Evolutionary conservation across 768 basidiomycete genomes (phyloP), one percentile per base, ranked within the genome.

Genomic region (Tephrocybe sp.): DNA sequence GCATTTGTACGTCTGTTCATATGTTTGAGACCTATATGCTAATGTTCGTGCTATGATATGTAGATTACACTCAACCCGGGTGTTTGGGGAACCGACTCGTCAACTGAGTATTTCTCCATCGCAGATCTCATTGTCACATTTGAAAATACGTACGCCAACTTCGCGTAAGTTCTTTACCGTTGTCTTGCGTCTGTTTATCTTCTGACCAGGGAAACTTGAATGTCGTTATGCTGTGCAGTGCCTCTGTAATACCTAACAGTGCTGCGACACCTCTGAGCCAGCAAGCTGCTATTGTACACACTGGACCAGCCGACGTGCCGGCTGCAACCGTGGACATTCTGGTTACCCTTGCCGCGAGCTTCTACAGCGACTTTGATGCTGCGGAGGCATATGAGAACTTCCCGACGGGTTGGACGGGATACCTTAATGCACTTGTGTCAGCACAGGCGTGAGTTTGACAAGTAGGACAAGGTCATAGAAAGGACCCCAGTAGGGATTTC

Each of bases 21-120:
- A 26, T 32, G 6, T 41, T 23, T 33, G 39, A 43, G 12, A 42
- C 5, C 5, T 42, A 6, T 45, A 13, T n/a, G 13, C 30, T 48
- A 13, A 23, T 16, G 32, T 17, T 16, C 32, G 0, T 38, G 19
- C 26, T 34, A 34, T 12, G 23, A 32, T 26, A 8, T 19, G 4
- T 45, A 68, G 68, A 53, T 68, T 19, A 44, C 57, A 2, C 32
- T 71, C 39, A 71, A 70, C 55, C 68, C 68, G 1, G 67, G 67
- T 20, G 51, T 49, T 12, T 41, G 40, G 40, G 20, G 23, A 1
- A 48, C 51, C 16, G 53, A 59, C 13, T 39, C 22, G 8, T 45
- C 57, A 17, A 48, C 39, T 13, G 51, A 49, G 11, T 71, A 65
- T 45, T 70, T 62, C 50, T 44, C 49, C 2, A 60, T 71, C 16